Percentiles rank a stretch among this genome's conserved stretches.
Evolutionary conservation across 202 grass and related monocot species (phyloP).

Genomic region (Schoenoplectus tabernaemontani): DNA sequence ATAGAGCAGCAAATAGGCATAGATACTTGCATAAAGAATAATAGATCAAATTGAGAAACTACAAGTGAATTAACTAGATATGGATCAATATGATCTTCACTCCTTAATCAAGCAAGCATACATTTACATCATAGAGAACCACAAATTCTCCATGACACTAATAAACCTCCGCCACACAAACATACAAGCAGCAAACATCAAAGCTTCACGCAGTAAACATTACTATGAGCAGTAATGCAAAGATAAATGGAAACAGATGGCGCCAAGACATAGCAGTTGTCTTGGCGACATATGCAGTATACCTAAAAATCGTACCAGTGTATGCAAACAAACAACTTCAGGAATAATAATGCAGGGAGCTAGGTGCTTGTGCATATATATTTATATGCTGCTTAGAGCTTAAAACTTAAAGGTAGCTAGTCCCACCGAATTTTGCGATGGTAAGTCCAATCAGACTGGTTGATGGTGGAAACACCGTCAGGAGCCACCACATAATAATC

Average conservation of each 20-base stretch:
- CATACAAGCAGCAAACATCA: neutral
- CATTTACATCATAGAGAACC: neutral
- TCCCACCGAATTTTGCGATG: conserved; percentile 65
- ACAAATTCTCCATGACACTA: neutral
- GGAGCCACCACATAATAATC: conserved; percentile 56
- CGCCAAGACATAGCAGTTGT: too few species aligned
- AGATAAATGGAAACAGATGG: neutral
- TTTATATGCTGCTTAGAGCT: neutral
- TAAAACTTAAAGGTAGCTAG: neutral
- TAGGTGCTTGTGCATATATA: neutral
- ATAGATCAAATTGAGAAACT: neutral
- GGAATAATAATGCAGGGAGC: neutral
- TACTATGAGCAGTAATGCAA: neutral
- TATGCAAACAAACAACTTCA: neutral
- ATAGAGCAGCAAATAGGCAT: neutral
- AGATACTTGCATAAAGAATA: neutral
- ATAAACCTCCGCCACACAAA: neutral
- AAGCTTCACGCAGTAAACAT: neutral
- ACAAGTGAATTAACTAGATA: neutral
- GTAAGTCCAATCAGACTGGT: conserved; percentile 51
- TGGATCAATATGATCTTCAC: neutral
- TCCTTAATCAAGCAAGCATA: neutral
- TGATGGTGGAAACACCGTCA: conserved; percentile 46
- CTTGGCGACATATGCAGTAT: neutral
- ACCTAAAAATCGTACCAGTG: neutral